Evolutionary conservation across 805 yeast species (phyloP).

Genomic region (Lipomyces chichibuensis): DNA sequence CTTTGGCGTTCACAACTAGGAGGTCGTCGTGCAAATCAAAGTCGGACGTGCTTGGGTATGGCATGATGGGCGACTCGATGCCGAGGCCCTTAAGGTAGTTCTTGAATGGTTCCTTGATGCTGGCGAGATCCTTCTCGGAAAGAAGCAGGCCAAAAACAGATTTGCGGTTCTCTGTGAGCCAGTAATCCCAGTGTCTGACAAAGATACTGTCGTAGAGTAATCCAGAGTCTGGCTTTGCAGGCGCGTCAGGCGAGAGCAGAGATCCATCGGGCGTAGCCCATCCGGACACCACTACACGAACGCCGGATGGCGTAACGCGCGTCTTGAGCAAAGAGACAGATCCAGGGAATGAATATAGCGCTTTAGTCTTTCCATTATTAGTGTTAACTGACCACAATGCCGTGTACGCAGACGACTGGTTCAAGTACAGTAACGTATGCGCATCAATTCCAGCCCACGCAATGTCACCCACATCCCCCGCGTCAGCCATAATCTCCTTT

Average conservation of each 20-base stretch:
- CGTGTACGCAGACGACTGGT: slow-evolving; percentile 22
- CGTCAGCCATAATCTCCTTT: slow-evolving; percentile 14
- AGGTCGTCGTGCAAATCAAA: slow-evolving; percentile 31
- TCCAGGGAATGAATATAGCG: slow-evolving; percentile 28
- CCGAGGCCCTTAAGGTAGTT: slow-evolving; percentile 26
- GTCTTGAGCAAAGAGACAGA: slow-evolving; percentile 26
- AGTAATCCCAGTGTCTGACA: slow-evolving; percentile 40
- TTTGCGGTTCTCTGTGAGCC: slow-evolving; percentile 34
- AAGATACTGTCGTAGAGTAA: slow-evolving; percentile 33
- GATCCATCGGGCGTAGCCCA: slow-evolving; percentile 33
- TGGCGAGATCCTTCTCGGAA: slow-evolving; percentile 14
- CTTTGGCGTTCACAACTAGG: slow-evolving; percentile 36
- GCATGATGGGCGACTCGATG: slow-evolving; percentile 34
- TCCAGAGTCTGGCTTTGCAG: slow-evolving; percentile 25
- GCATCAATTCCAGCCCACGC: slow-evolving; percentile 34
- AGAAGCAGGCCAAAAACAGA: slow-evolving; percentile 34
- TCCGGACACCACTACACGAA: slow-evolving; percentile 32
- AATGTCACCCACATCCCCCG: slow-evolving; percentile 24
- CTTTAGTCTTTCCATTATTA: not conserved
- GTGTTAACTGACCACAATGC: slow-evolving; percentile 26
- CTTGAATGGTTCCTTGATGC: slow-evolving; percentile 22
- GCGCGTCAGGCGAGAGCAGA: slow-evolving; percentile 32
- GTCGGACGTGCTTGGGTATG: slow-evolving; percentile 33
- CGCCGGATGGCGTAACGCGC: slow-evolving; percentile 18
- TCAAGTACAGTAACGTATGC: slow-evolving; percentile 25